These are phyloP conservation scores for Fusarium secorum DNA, from an alignment of 2,329 filamentous ascomycete genomes.

Conservation along the genomic window DNA sequence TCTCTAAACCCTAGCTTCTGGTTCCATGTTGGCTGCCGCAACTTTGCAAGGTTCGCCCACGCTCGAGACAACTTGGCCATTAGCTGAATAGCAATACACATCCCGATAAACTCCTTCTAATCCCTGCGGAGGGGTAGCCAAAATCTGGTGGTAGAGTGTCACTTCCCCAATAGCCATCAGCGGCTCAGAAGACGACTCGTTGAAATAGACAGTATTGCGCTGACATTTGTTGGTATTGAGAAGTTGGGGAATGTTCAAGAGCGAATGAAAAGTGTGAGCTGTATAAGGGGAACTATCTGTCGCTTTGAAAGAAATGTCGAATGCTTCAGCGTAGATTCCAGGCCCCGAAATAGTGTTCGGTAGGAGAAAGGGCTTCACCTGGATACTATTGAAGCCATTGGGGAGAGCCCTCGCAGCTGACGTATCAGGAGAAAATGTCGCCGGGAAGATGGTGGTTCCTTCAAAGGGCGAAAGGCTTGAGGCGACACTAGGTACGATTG, in stretches of 20 bases:
- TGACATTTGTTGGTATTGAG: slow-evolving; percentile 14
- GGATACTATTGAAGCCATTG: background rate
- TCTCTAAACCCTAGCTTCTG: background rate
- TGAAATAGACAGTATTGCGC: slow-evolving; percentile 15
- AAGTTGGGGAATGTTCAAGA: slow-evolving; percentile 7
- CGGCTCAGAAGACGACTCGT: background rate
- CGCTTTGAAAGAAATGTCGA: background rate
- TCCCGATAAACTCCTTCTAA: slow-evolving; percentile 4
- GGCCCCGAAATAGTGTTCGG: slow-evolving; percentile 13
- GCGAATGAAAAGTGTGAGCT: slow-evolving; percentile 5
- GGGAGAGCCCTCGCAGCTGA: background rate
- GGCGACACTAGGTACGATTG: slow-evolving; percentile 2
- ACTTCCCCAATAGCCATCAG: slow-evolving; percentile 11
- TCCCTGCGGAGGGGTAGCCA: background rate
- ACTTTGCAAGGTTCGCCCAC: background rate
- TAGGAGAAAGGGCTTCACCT: slow-evolving; percentile 8
- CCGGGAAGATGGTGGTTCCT: slow-evolving; percentile 5
- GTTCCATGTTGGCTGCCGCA: slow-evolving; percentile 12
- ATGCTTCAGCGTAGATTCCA: slow-evolving; percentile 8
- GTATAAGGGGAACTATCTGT: slow-evolving; percentile 4
- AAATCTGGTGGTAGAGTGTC: slow-evolving; percentile 7
- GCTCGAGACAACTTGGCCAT: slow-evolving; percentile 2
- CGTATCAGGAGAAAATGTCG: background rate
- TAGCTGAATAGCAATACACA: slow-evolving; percentile 14
- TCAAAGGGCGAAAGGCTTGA: slow-evolving; percentile 5